Evolutionary conservation across 2,329 filamentous ascomycete genomes (phyloP), one percentile per base, ranked within the genome.

Genomic region (Ascochyta fabae): DNA sequence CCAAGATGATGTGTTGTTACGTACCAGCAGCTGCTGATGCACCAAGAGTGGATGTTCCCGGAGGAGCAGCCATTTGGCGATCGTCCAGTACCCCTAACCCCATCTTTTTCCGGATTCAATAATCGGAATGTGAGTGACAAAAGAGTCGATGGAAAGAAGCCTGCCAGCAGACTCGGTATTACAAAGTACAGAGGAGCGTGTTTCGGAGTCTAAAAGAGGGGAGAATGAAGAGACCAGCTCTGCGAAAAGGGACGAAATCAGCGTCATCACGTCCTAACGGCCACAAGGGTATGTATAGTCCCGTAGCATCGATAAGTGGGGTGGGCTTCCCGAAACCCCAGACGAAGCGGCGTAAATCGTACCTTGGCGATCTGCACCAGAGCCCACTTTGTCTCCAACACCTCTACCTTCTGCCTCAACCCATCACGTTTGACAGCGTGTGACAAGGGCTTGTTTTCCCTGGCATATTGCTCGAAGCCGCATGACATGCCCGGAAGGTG

Each of bases 51-150:
- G 65, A 66, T 3, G 71, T 74, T 8, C 71, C 71, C 3, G 70
- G 69, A 41, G 70, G 71, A 12, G 62, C 50, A 33, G 61, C 69
- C 71, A 71, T 72, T 22, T 67, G 56, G 16, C 51, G 47, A 53
- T 72, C 69, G 40, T 74, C 57, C 7, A 74, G 55, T 12, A 74
- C 55, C 5, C 71, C 70, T 46, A 70, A 66, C 57, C 67, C 69
- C 70, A 73, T 74, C 1, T 63, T 69, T 9, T 31, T 27, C 8
- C 22, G 15, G 10, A 5, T 12, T 24, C 5, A 19, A 39, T 24
- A 26, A 16, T 40, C n/a, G 35, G 0, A 33, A 13, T 6, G 7
- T 19, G 3, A 2, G 3, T 16, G 8, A 8, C 24, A 13, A 5
- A 42, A 39, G 34, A 26, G 31, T n/a, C 23, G n/a, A 51, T 23